Evolutionary conservation across 2,329 filamentous ascomycete genomes (phyloP), one percentile per base, ranked within the genome.

Genomic region (Hymenoscyphus salicellus): DNA sequence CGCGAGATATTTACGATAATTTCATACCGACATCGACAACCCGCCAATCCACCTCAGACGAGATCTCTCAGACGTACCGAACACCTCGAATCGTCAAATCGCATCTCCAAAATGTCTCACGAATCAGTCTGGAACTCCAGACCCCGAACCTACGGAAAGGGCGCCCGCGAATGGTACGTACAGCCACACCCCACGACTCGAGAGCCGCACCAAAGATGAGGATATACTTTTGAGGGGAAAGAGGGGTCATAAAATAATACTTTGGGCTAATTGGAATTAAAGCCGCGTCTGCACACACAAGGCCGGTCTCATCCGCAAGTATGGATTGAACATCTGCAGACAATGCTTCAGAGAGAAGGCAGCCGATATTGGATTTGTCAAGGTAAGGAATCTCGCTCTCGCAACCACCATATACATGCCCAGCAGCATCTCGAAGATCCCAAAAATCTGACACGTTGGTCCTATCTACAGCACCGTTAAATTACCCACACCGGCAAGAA

Each of bases 261-360:
- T 6, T 62, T 55, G 33, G 11, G 64, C 68, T 69, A 65, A 70
- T 64, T 38, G 64, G 55, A 20, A 16, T 41, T 59, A 66, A 77
- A 91, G 89, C 86, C 89, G 89, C 78, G 88, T 91, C 79, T 91
- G 89, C 92, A 92, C 93, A 79, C 94, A 99, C 91, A 89, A 87
- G 79, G 94, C 95, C 78, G 95, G 95, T 96, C 89, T 99, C 76
- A 97, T 99, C 89, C 93, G 95, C 86, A 99, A 99, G 86, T 99
- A 99, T 86, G 94, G 95, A 79, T 87, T 97, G 76, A 92, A 96
- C 83, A 87, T 90, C 79, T 90, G 88, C 86, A 87, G 88, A 86
- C 88, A 90, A 80, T 90, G 88, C 85, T 90, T 89, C 86, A 85
- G 87, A 77, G 87, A 90, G 84, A 89, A 89, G 84, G 80, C 86